A percentile compares a stretch with the other conserved stretches of the same genome.
phyloP scores from a whole-genome alignment of 208 protist species.

The Leishmania braziliensis region DNA sequence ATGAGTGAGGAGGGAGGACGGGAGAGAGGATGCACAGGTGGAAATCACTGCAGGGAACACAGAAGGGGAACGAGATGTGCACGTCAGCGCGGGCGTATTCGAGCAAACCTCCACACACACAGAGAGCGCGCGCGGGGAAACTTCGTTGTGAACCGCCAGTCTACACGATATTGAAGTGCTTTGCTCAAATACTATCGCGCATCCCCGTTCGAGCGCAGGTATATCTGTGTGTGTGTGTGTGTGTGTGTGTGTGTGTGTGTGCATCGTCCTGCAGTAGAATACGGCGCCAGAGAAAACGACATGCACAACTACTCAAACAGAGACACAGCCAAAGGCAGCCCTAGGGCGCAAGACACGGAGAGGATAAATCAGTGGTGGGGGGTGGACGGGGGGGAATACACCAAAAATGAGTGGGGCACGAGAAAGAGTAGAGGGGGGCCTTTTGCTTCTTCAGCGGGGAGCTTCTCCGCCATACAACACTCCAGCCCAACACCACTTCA shows the following conservation, averaged over 20 bases:
- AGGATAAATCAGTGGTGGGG: background rate
- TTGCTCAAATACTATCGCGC: too few relatives aligned
- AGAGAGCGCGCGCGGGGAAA: background rate
- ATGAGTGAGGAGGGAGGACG: background rate
- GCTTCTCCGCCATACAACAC: background rate
- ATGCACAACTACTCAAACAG: background rate
- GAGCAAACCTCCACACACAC: background rate
- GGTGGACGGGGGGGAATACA: background rate
- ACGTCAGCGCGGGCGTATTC: background rate
- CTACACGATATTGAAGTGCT: background rate
- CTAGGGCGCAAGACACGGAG: background rate
- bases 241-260: conserved; percentile 1
- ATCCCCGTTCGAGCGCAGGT: background rate
- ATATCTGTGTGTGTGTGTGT: background rate
- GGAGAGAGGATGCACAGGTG: background rate
- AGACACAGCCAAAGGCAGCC: too few relatives aligned
- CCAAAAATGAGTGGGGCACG: background rate
- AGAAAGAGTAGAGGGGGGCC: too few relatives aligned
- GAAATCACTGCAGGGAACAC: background rate
- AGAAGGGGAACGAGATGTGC: background rate
- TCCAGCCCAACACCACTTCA: background rate
- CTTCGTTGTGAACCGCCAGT: background rate
- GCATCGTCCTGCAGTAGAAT: background rate
- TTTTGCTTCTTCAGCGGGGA: background rate
- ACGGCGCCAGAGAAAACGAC: background rate